Evolutionary conservation across 1,284 basidiomycete species (phyloP).

Genomic region (Ustilago cynodontis): DNA sequence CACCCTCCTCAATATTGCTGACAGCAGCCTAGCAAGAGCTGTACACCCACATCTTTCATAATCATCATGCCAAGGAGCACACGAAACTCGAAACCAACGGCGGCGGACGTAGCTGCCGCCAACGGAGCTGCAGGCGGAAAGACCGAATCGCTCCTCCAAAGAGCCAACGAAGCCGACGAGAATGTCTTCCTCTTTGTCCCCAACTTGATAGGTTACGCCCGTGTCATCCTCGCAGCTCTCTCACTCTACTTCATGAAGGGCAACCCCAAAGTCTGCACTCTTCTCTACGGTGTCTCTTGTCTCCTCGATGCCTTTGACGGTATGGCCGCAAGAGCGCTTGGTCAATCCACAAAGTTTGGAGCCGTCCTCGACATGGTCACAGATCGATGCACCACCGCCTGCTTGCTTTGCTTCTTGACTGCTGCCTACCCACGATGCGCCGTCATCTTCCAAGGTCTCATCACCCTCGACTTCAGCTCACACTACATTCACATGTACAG

Average conservation of each 20-base stretch:
- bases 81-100: slow-evolving; percentile 43
- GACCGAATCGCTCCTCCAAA: slow-evolving; percentile 34
- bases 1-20: not conserved
- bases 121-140: slow-evolving; percentile 30
- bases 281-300: slow-evolving; percentile 91
- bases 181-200: slow-evolving; percentile 81
- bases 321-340: slow-evolving; percentile 87
- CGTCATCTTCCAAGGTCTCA: slow-evolving; percentile 91
- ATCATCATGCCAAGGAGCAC: slow-evolving; percentile 37
- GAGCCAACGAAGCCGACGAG: slow-evolving; percentile 57
- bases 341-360: slow-evolving; percentile 93
- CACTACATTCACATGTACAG: slow-evolving; percentile 99
- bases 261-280: slow-evolving; percentile 89
- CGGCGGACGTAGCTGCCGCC: slow-evolving; percentile 33
- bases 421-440: slow-evolving; percentile 87
- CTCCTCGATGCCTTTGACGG: slow-evolving; percentile 96
- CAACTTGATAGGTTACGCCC: slow-evolving; percentile 92
- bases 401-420: slow-evolving; percentile 92
- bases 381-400: slow-evolving; percentile 95
- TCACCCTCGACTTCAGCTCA: slow-evolving; percentile 95
- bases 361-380: slow-evolving; percentile 99
- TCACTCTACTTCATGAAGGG: slow-evolving; percentile 87
- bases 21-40: not conserved
- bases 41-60: not conserved
- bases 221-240: slow-evolving; percentile 89